Conservation (phyloP, 2,329 filamentous ascomycete genomes). For the Trichoderma oligosporum region DNA sequence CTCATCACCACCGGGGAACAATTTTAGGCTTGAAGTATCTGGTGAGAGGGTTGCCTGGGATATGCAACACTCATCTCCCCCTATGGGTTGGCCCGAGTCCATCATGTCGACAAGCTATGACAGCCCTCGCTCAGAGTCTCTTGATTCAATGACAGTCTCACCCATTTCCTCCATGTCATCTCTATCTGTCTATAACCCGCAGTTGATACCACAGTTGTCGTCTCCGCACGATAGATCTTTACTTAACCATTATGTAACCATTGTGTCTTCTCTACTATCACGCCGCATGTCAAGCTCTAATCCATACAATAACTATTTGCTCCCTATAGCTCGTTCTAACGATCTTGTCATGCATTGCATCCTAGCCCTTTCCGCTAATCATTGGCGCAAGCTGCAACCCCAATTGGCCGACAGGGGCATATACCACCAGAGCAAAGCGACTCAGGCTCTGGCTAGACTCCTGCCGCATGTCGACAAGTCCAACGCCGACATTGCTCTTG, state of each 20-base stretch:
- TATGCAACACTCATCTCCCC: conserved; percentile 22
- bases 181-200: conserved; percentile 31
- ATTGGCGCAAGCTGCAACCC: conserved; percentile 35
- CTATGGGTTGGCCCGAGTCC: conserved; percentile 25
- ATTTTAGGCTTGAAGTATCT: conserved; percentile 23
- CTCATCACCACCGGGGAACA: conserved; percentile 11
- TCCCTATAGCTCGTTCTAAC: conserved; percentile 34
- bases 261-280: conserved; percentile 34
- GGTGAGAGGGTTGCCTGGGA: conserved; percentile 25
- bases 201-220: conserved; percentile 30
- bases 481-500: conserved; percentile 36
- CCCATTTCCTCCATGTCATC: conserved; percentile 19
- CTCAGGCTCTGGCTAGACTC: conserved; percentile 31
- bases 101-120: conserved; percentile 27
- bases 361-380: conserved; percentile 33
- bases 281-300: conserved; percentile 29
- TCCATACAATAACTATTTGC: conserved; percentile 32
- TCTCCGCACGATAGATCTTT: conserved; percentile 32
- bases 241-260: conserved; percentile 35
- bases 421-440: conserved; percentile 33
- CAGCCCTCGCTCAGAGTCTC: conserved; percentile 24
- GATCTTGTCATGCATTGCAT: conserved; percentile 34
- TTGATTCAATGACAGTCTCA: conserved; percentile 19
- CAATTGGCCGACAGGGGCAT: conserved; percentile 30
- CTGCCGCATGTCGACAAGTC: conserved; percentile 34